These are phyloP conservation scores for Bauhinia variegata DNA, from an alignment of 306 rosid genomes.

Conservation along the genomic window DNA sequence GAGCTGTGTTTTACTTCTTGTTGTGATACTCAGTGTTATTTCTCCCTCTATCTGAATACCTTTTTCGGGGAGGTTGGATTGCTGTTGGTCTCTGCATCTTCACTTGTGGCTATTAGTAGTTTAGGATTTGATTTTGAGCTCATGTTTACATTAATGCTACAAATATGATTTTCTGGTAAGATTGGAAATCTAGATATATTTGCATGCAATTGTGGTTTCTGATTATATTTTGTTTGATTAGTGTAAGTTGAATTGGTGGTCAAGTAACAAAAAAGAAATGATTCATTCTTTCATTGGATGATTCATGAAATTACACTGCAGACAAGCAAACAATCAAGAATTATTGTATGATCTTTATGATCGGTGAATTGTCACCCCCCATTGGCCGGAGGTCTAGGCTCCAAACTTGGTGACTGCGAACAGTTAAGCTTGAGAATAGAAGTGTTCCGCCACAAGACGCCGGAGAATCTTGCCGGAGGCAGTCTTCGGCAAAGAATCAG, in stretches of 20 bases:
- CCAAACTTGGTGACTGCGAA: constrained; percentile 39
- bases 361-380: no score
- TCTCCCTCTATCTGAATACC: constrained; percentile 45
- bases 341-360: no score
- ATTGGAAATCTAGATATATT: constrained; percentile 1
- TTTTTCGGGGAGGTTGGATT: constrained; percentile 56
- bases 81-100: constrained; percentile 26
- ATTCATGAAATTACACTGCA: no score
- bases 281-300: no score
- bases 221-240: no score
- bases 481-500: constrained; percentile 81
- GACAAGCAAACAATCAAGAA: no score
- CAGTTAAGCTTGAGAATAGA: constrained; percentile 47
- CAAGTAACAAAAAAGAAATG: no score
- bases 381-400: constrained; percentile 7
- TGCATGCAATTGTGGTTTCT: no score
- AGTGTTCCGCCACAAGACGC: constrained; percentile 78
- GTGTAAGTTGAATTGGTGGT: no score
- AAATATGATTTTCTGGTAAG: neutral
- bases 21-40: constrained; percentile 10
- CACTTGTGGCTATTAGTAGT: constrained; percentile 32
- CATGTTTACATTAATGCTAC: constrained; percentile 29
- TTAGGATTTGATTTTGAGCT: constrained; percentile 39
- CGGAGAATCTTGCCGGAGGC: constrained; percentile 85
- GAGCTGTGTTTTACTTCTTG: neutral